Evolutionary conservation across 441 rosid genomes (phyloP), one percentile per base, ranked within the genome.

Genomic region (Erodium moschatum): DNA sequence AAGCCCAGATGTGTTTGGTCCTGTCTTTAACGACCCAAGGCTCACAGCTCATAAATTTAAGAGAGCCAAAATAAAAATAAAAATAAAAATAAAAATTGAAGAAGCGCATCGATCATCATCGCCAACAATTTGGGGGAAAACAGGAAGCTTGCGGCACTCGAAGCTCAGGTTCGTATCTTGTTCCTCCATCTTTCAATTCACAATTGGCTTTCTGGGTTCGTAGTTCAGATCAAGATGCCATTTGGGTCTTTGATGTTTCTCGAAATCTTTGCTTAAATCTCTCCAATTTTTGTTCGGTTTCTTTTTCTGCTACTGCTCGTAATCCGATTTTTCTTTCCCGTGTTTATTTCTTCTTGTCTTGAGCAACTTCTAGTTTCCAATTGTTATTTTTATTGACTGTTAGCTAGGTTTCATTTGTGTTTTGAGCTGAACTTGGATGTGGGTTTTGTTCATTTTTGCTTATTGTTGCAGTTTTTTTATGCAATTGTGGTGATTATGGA

Each of bases 131-230:
- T 56, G 15, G 63, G 63, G 63, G 13, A 18, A 56, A 56, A 56
- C 63, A 5, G 63, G 63, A 56, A 56, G 27, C 29, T 56, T 29
- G 63, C 11, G 63, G 63, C 63, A 56, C 27, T 56, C 24, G 63
- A 56, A 56, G 63, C 63, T 56, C 63, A 56, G 63, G 63, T 56
- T 56, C 29, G 63, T 56, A 40, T 40, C n/a, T n/a, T n/a, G n/a
- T n/a, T n/a, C n/a, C n/a, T n/a, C n/a, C 44, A 5, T 20, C 11
- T n/a, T 20, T 13, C 24, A 19, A 58, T 58, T 9, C 13, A 9
- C 27, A 58, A 58, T 58, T 58, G 29, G 63, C 12, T 58, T 58
- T 58, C 29, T 58, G n/a, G 29, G 63, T 58, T 19, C 20, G 19
- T 58, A 58, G 29, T 58, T 58, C 63, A 4, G 29, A 58, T 58